Conservation (phyloP, 768 basidiomycete species). For the Hericium coralloides region DNA sequence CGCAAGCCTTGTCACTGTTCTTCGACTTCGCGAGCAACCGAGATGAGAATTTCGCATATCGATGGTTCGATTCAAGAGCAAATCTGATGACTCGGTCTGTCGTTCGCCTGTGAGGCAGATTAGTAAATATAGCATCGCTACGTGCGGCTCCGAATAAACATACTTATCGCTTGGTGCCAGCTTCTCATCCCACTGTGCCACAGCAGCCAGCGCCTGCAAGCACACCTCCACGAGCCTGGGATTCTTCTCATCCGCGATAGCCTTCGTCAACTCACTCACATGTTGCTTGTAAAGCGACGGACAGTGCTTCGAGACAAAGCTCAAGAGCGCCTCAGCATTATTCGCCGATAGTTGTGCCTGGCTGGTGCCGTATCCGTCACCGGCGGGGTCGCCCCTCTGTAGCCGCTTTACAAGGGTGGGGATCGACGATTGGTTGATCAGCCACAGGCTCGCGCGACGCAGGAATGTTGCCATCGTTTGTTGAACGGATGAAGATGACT, state of each 20-base stretch:
- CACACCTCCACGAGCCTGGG: slow-evolving; percentile 48
- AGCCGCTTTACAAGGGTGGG: slow-evolving; percentile 69
- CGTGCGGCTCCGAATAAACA: slow-evolving; percentile 18
- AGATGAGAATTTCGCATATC: slow-evolving; percentile 81
- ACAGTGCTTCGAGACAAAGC: slow-evolving; percentile 62
- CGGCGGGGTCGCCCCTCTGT: slow-evolving; percentile 30
- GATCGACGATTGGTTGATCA: slow-evolving; percentile 81
- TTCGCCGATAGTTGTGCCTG: slow-evolving; percentile 30
- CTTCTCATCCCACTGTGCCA: slow-evolving; percentile 50
- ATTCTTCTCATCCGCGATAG: slow-evolving; percentile 57
- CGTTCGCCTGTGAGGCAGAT: slow-evolving; percentile 41
- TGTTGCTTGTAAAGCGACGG: slow-evolving; percentile 70
- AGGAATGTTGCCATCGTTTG: slow-evolving; percentile 66
- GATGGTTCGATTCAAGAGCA: slow-evolving; percentile 47
- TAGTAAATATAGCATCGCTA: background rate
- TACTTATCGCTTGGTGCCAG: slow-evolving; percentile 59
- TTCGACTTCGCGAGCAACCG: slow-evolving; percentile 47
- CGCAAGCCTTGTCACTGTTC: slow-evolving; percentile 40
- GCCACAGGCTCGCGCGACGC: slow-evolving; percentile 57
- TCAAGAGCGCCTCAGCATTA: slow-evolving; percentile 44
- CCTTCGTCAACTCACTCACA: slow-evolving; percentile 65
- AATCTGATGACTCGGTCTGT: slow-evolving; percentile 54
- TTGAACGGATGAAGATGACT: slow-evolving; percentile 48
- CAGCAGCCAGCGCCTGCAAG: slow-evolving; percentile 68
- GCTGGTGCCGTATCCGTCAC: slow-evolving; percentile 28